These are phyloP conservation scores for Boletus bicolor DNA, from an alignment of 768 basidiomycete species.

Conservation along the genomic window DNA sequence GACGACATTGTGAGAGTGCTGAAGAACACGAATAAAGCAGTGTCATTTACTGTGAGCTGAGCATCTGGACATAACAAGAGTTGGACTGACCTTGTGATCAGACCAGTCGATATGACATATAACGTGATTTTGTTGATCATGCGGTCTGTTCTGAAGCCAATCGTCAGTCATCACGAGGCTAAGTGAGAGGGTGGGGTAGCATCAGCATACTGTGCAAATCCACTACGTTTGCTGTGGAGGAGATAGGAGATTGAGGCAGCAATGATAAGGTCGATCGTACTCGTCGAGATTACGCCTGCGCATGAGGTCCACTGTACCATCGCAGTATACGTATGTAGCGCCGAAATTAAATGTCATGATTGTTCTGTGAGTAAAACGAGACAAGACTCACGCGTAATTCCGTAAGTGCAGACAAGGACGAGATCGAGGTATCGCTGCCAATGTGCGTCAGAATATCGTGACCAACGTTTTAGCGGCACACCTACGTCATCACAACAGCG, in stretches of 20 bases:
- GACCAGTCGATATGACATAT: not conserved
- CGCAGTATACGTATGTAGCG: not conserved
- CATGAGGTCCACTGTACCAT: not conserved
- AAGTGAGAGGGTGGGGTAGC: not conserved
- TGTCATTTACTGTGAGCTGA: not conserved
- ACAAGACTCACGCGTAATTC: not conserved
- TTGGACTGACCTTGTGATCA: not conserved
- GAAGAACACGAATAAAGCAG: not conserved
- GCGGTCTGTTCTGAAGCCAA: not conserved
- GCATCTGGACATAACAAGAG: not conserved
- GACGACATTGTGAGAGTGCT: not conserved
- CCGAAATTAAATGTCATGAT: not conserved
- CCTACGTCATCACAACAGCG: not conserved
- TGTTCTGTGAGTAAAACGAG: not conserved
- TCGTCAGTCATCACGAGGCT: not conserved
- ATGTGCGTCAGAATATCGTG: not conserved
- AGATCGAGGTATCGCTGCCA: not conserved
- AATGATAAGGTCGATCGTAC: not conserved
- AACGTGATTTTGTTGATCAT: not conserved
- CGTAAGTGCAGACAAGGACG: not conserved
- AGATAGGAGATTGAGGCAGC: not conserved
- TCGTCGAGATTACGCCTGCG: no score
- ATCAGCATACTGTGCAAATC: not conserved
- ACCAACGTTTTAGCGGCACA: not conserved
- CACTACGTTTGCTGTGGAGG: not conserved